Percentiles rank a stretch among this genome's conserved stretches.
Conservation (phyloP, 1,139 yeast species). For the Groenewaldozyma sp. region DNA sequence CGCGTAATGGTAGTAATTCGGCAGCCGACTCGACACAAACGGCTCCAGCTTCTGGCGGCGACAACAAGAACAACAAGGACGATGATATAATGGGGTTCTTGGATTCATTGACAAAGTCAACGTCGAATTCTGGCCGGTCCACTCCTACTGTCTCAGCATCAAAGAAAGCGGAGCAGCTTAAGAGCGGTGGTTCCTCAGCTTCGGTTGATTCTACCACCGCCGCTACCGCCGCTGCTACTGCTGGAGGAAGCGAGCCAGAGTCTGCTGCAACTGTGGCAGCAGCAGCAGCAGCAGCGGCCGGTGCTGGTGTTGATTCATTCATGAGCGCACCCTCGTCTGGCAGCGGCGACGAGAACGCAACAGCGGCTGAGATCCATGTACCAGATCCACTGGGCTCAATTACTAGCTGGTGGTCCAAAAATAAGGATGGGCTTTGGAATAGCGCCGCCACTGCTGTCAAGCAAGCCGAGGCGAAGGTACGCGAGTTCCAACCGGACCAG, state of each 20-base stretch:
- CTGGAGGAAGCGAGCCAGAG: slow-evolving; percentile 1
- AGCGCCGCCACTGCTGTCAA: slow-evolving; percentile 72
- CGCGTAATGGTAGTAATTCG: no score
- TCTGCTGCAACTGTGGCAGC: not conserved
- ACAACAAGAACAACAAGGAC: slow-evolving; percentile 19
- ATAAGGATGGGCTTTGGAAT: slow-evolving; percentile 33
- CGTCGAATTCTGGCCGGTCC: slow-evolving; percentile 18
- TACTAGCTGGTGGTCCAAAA: slow-evolving; percentile 46
- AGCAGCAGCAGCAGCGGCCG: not conserved
- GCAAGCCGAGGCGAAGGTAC: slow-evolving; percentile 34
- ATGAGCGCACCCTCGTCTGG: not conserved
- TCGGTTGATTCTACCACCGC: not conserved
- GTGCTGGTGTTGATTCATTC: not conserved
- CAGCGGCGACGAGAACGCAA: not conserved
- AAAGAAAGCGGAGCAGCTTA: not conserved
- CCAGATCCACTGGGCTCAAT: slow-evolving; percentile 14
- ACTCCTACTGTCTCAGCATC: slow-evolving; percentile 11
- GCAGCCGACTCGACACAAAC: not conserved
- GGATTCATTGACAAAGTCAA: slow-evolving; percentile 50
- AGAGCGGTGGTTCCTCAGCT: not conserved
- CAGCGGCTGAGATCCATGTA: slow-evolving; percentile 3
- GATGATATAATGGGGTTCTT: slow-evolving; percentile 77
- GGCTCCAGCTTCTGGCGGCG: not conserved
- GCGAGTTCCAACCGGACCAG: slow-evolving; percentile 29
- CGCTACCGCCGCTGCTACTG: slow-evolving; percentile 2